Percentiles rank a stretch among this genome's conserved stretches.
These are phyloP conservation scores for Colletotrichum godetiae DNA, from an alignment of 2,329 filamentous ascomycete genomes.

Conservation along the genomic window DNA sequence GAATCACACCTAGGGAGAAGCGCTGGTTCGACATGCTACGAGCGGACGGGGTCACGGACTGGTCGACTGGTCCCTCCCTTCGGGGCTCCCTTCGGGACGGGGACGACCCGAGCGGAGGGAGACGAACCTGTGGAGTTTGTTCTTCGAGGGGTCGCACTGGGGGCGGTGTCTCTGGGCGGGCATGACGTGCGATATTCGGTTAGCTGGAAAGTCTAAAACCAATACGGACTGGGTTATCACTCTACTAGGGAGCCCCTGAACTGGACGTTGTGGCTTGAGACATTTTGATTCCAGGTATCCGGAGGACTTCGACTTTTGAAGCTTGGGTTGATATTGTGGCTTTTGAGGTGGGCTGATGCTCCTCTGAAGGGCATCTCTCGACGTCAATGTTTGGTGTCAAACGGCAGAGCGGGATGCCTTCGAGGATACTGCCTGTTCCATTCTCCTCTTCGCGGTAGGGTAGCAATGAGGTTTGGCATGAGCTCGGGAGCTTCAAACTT, in stretches of 20 bases:
- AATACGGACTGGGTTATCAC: background rate
- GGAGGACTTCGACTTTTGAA: background rate
- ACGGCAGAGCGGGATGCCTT: background rate
- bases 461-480: background rate
- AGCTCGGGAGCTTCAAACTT: background rate
- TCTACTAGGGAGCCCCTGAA: conserved; percentile 1
- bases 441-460: background rate
- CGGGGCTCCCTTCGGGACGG: conserved; percentile 4
- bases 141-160: background rate
- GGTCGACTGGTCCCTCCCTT: conserved; percentile 8
- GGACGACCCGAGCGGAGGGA: conserved; percentile 13
- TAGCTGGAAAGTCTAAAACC: background rate
- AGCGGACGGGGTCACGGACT: background rate
- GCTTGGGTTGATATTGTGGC: no score
- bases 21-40: background rate
- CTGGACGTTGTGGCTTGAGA: conserved; percentile 16
- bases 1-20: background rate
- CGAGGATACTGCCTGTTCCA: background rate
- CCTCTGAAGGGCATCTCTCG: background rate
- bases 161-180: conserved; percentile 7
- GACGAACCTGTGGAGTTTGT: background rate
- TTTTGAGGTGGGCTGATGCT: background rate
- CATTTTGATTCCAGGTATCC: conserved; percentile 24
- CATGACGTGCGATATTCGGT: conserved; percentile 19
- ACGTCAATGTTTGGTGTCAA: background rate